phyloP scores from a whole-genome alignment of 2,329 filamentous ascomycete species.

The Cadophora luteo-olivacea region DNA sequence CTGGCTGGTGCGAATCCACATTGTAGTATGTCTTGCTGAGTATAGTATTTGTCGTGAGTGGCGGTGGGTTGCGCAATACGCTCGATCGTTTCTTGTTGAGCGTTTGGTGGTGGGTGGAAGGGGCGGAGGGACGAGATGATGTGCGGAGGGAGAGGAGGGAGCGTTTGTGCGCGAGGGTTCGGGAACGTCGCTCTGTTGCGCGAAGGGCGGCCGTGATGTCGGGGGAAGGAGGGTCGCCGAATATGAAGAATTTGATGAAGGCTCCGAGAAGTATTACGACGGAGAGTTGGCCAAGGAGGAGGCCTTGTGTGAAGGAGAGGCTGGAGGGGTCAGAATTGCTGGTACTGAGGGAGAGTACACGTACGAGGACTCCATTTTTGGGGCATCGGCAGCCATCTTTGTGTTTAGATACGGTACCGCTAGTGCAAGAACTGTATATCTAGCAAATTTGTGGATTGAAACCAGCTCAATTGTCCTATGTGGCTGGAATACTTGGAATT shows the following conservation, averaged over 20 bases:
- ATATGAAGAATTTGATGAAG: slow-evolving; percentile 99
- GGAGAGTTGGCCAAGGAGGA: slow-evolving; percentile 91
- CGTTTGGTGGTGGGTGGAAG: slow-evolving; percentile 46
- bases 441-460: slow-evolving; percentile 15
- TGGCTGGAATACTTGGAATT: background rate
- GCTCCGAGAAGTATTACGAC: slow-evolving; percentile 89
- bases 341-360: slow-evolving; percentile 31
- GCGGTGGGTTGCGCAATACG: slow-evolving; percentile 74
- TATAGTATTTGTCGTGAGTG: slow-evolving; percentile 90
- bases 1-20: slow-evolving; percentile 91
- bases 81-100: slow-evolving; percentile 70
- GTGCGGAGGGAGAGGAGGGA: slow-evolving; percentile 69
- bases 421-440: background rate
- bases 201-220: slow-evolving; percentile 79
- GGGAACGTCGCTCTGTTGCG: slow-evolving; percentile 75
- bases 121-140: slow-evolving; percentile 43
- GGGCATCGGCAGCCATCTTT: slow-evolving; percentile 34
- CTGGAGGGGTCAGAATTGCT: slow-evolving; percentile 15
- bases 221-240: slow-evolving; percentile 87
- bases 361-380: slow-evolving; percentile 50
- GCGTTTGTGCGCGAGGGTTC: slow-evolving; percentile 77
- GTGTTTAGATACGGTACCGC: background rate
- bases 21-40: slow-evolving; percentile 98
- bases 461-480: slow-evolving; percentile 24
- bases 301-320: slow-evolving; percentile 82